Evolutionary conservation across 495 filamentous ascomycete genomes (phyloP).

Genomic region (Penicillium parvum): DNA sequence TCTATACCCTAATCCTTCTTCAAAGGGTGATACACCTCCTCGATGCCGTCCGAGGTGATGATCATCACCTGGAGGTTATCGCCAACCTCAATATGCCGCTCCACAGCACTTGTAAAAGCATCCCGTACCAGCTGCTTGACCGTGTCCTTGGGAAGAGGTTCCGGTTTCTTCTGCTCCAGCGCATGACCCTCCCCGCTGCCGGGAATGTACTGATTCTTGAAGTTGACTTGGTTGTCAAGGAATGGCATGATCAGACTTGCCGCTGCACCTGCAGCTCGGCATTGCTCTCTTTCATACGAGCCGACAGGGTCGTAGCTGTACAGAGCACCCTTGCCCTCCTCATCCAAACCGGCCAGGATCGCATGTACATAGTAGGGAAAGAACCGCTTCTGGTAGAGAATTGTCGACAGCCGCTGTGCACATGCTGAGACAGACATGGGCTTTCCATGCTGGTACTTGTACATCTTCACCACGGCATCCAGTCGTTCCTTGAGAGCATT

Average conservation of each 20-base stretch:
- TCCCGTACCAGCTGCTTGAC: constrained; percentile 89
- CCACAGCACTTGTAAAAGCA: constrained; percentile 95
- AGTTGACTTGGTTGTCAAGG: constrained; percentile 98
- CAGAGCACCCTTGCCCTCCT: constrained; percentile 88
- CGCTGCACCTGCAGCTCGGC: constrained; percentile 91
- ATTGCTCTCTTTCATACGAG: constrained; percentile 93
- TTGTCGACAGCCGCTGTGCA: constrained; percentile 86
- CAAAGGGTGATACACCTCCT: constrained; percentile 76
- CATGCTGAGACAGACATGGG: constrained; percentile 88
- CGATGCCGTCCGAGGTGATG: constrained; percentile 79
- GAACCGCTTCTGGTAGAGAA: constrained; percentile 94
- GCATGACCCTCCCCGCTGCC: constrained; percentile 81
- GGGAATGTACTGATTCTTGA: constrained; percentile 96
- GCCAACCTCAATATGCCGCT: constrained; percentile 98
- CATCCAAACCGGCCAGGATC: constrained; percentile 89
- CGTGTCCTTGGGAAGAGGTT: constrained; percentile 61
- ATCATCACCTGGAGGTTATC: constrained; percentile 95
- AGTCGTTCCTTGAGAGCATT: constrained; percentile 84
- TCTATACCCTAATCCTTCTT: constrained; percentile 75
- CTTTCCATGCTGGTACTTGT: constrained; percentile 91
- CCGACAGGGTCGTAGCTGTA: constrained; percentile 98
- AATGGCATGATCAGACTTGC: constrained; percentile 98
- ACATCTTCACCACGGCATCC: constrained; percentile 92
- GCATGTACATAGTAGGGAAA: constrained; percentile 97
- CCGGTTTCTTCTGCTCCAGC: constrained; percentile 58